Evolutionary conservation across 768 basidiomycete genomes (phyloP), one percentile per base, ranked within the genome.

Genomic region (Hemileccinum rubropunctum): DNA sequence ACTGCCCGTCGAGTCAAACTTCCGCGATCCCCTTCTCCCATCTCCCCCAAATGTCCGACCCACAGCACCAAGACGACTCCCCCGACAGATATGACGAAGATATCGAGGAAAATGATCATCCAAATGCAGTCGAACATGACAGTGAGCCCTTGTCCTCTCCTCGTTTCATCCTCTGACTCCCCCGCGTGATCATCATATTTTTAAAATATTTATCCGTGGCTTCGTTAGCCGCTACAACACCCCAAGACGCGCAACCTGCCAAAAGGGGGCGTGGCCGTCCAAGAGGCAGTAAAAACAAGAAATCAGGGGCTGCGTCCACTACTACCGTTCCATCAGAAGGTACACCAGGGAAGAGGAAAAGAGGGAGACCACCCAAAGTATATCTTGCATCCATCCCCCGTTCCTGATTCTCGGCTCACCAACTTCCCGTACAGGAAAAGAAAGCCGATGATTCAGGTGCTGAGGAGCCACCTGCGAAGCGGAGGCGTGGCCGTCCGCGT

Each of bases 261-360:
- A 94, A 91, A 74, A 84, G 92, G 61, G 83, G 88, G 62, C 80
- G 93, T 41, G 93, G 93, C 47, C 83, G 93, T 57, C 93, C 93
- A 53, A 91, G 86, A 68, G 92, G 92, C 60, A 90, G 88, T 70
- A 94, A 89, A 74, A 82, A 82, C 71, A 82, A 81, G 74, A 79
- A 77, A 62, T 67, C 64, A 57, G 62, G 66, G 64, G 71, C 63
- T 52, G 56, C 69, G 34, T 58, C 68, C 48, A 34, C 68, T 14
- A 55, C 70, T 15, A 54, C 61, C 13, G 52, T 53, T 26, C 54
- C 63, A 45, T 58, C 70, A 52, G 64, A 66, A 45, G 65, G 60
- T 1, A 35, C 62, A 20, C 63, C 54, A 38, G 46, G 62, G 46
- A 77, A 76, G 70, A 71, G 73, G 58, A 77, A 75, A 47, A 68